Percentiles rank a stretch among this genome's conserved stretches.
phyloP scores from a whole-genome alignment of 2,329 filamentous ascomycete genomes.

The Ustilaginoidea virens region DNA sequence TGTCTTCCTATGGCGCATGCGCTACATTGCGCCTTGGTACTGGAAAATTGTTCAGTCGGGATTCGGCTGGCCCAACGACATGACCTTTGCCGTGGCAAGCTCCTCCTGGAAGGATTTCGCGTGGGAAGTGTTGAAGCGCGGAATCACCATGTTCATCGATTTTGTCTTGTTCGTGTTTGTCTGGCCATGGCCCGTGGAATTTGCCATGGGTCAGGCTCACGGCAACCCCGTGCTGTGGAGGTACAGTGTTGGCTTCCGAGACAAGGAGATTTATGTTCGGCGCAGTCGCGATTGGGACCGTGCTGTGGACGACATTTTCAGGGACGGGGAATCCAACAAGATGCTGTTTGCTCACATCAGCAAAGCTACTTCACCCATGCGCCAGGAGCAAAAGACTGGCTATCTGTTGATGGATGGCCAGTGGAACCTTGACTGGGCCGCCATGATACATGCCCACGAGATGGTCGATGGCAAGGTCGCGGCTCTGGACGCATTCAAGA shows the following conservation, averaged over 20 bases:
- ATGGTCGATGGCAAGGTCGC: conserved; percentile 49
- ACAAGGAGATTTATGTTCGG: conserved; percentile 67
- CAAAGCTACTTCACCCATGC: conserved; percentile 51
- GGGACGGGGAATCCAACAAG: conserved; percentile 33
- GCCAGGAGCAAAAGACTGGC: conserved; percentile 65
- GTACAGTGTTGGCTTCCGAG: conserved; percentile 57
- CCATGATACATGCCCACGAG: conserved; percentile 59
- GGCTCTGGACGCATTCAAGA: conserved; percentile 51
- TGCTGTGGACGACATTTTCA: conserved; percentile 38
- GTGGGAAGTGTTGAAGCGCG: conserved; percentile 42
- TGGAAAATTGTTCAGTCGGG: conserved; percentile 46
- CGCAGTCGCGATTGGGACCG: conserved; percentile 60
- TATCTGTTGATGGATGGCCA: conserved; percentile 73
- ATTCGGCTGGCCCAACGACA: conserved; percentile 50
- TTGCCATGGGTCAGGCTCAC: conserved; percentile 43
- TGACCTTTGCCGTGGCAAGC: conserved; percentile 43
- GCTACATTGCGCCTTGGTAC: conserved; percentile 58
- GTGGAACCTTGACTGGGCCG: conserved; percentile 77
- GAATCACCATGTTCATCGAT: conserved; percentile 56
- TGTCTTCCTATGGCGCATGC: conserved; percentile 54
- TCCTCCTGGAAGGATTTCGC: conserved; percentile 41
- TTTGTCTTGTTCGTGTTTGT: conserved; percentile 53
- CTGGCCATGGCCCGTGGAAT: conserved; percentile 59
- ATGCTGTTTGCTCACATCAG: conserved; percentile 47
- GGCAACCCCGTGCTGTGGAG: conserved; percentile 60